Percentiles rank a stretch among this genome's conserved stretches.
Evolutionary conservation across 306 rosid species (phyloP).

Genomic region (Abrus precatorius): DNA sequence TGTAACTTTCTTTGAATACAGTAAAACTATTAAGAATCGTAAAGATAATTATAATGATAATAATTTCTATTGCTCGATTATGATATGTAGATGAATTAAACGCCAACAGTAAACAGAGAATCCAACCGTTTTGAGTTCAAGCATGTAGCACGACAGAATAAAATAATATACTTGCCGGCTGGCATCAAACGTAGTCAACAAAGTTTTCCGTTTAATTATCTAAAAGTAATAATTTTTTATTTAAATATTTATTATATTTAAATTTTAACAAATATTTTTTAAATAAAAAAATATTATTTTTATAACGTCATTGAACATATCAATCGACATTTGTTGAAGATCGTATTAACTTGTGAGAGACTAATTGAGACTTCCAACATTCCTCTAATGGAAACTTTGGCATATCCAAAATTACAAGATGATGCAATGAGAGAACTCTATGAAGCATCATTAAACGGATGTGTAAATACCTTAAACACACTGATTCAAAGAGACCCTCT

Average conservation of each 20-base stretch:
- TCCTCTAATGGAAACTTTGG: constrained; percentile 10
- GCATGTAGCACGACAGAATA: too few relatives aligned
- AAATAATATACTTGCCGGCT: background rate
- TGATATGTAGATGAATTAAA: too few relatives aligned
- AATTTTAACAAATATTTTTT: too few relatives aligned
- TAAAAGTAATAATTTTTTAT: too few relatives aligned
- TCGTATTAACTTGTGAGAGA: background rate
- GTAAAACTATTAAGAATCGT: too few relatives aligned
- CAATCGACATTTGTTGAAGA: constrained; percentile 21
- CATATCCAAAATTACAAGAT: background rate
- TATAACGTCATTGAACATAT: background rate
- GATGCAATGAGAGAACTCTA: constrained; percentile 36
- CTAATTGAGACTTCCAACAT: background rate
- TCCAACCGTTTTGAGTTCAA: too few relatives aligned
- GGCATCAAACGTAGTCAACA: background rate
- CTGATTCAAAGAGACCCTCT: constrained; percentile 32
- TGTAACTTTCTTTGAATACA: too few relatives aligned
- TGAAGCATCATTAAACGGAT: constrained; percentile 44
- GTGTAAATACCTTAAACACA: constrained; percentile 43
- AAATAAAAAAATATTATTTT: too few relatives aligned
- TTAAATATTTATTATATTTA: too few relatives aligned
- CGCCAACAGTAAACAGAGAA: too few relatives aligned
- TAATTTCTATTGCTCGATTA: too few relatives aligned
- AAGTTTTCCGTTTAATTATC: background rate
- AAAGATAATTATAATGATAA: too few relatives aligned